phyloP scores from a whole-genome alignment of 2,329 filamentous ascomycete species.

The Penicillium griseofulvum region DNA sequence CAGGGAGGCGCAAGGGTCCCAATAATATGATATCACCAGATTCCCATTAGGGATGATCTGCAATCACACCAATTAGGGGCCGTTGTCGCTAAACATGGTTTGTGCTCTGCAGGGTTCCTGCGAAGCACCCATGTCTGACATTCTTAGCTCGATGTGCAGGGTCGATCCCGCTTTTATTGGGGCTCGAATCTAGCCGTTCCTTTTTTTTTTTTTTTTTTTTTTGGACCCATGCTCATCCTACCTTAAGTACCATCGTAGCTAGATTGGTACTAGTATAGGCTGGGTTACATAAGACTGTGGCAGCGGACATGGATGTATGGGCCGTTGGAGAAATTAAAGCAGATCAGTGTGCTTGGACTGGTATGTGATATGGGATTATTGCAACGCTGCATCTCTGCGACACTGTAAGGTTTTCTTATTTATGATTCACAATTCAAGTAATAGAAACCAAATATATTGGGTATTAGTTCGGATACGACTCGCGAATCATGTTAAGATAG shows the following conservation, averaged over 20 bases:
- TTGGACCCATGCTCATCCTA: background rate
- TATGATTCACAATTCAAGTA: background rate
- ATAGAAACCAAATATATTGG: background rate
- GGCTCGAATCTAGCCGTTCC: background rate
- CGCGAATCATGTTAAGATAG: background rate
- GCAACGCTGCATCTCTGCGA: slow-evolving; percentile 4
- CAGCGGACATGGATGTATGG: background rate
- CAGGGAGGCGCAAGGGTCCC: slow-evolving; percentile 3
- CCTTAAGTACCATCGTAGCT: background rate
- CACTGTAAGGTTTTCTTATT: slow-evolving; percentile 5
- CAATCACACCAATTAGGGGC: background rate
- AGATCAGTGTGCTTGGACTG: slow-evolving; percentile 2
- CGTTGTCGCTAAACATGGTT: background rate
- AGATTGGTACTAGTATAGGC: background rate
- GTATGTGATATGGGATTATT: slow-evolving; percentile 11
- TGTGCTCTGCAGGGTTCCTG: slow-evolving; percentile 7
- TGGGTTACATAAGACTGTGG: slow-evolving; percentile 4
- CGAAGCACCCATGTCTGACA: slow-evolving; percentile 9
- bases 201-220: background rate
- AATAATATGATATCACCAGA: slow-evolving; percentile 9
- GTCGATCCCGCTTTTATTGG: slow-evolving; percentile 1
- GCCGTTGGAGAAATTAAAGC: background rate
- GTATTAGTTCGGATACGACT: background rate
- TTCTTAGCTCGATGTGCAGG: slow-evolving; percentile 6
- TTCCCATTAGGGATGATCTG: background rate